These are phyloP conservation scores for Hordeum vulgare DNA, from an alignment of 176 grass and related monocot genomes.

Conservation along the genomic window DNA sequence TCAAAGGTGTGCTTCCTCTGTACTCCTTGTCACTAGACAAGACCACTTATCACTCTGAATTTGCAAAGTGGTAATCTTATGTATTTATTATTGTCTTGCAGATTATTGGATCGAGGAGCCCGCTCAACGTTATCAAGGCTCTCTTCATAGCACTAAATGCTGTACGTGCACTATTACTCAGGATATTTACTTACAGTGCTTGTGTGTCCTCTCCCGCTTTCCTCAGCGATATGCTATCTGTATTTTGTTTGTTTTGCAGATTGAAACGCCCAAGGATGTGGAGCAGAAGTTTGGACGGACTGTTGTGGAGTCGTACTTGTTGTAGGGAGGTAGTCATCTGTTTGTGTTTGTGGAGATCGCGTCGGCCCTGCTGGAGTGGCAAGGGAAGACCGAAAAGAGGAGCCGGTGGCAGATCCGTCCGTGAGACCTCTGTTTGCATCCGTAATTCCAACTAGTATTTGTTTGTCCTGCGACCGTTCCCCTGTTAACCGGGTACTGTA, in stretches of 20 bases:
- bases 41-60: background rate
- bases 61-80: background rate
- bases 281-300: conserved; percentile 96
- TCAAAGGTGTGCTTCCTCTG: conserved; percentile 53
- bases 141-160: conserved; percentile 95
- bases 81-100: background rate
- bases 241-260: conserved; percentile 37
- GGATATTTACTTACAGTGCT: background rate
- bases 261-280: conserved; percentile 87
- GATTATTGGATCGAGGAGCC: conserved; percentile 98
- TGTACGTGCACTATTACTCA: conserved; percentile 33
- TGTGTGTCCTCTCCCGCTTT: background rate
- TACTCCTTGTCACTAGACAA: background rate
- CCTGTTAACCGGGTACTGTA: background rate
- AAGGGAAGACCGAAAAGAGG: background rate
- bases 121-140: conserved; percentile 84
- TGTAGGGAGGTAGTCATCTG: conserved; percentile 19
- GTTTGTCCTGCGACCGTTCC: background rate
- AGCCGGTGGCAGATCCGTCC: background rate
- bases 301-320: conserved; percentile 80
- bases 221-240: background rate
- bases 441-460: background rate
- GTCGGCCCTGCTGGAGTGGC: background rate
- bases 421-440: background rate
- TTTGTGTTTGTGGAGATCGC: background rate